Base-by-base conservation (phyloP, 1,284 basidiomycete genomes). In the Hypsizygus ulmarius region DNA sequence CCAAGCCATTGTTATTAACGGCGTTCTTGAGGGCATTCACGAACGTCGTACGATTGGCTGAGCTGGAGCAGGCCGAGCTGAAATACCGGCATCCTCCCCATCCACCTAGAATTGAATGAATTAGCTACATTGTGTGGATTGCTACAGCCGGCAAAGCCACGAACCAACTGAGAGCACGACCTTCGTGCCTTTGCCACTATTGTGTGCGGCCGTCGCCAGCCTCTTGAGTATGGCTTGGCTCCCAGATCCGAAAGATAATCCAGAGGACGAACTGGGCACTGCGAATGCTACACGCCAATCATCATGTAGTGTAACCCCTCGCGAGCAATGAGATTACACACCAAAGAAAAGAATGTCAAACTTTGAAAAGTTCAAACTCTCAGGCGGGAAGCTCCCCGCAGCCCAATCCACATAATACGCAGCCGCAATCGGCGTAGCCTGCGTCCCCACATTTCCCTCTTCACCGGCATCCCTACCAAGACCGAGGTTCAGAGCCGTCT, bases 81-180 rank as follows among this genome's bases (percentile, higher is more conserved):
- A 87, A 93, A 64, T 78, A 83, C 25, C 73, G 69, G 51, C 75
- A 73, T 19, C 77, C 78, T 28, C 69, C 71, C 77, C 78, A 80
- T 1, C 77, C 77, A 55, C 78, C 77, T 67, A 37, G 7, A 52
- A 30, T 19, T 43, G 11, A 30, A n/a, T n/a, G 25, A 28, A 1
- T 21, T 34, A 9, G 43, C 12, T 21, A 25, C 19, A 14, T n/a
- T 14, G 8, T 25, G 1, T 18, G 6, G 7, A 15, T 5, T 18
- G 9, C 10, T 9, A 37, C 3, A 3, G 2, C 8, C 12, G 9
- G 18, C 19, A 60, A 33, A 65, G 67, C 70, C 66, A 78, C 52
- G 71, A 72, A 68, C 87, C 87, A 44, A 91, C 78, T 34, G 85
- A 85, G 9, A 92, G 72, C 40, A 87, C 81, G 48, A 91, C 79